Percentiles rank a stretch among this genome's conserved stretches.
Conservation (phyloP, 352 stramenopile species). For the Phytophthora agathidicida region DNA sequence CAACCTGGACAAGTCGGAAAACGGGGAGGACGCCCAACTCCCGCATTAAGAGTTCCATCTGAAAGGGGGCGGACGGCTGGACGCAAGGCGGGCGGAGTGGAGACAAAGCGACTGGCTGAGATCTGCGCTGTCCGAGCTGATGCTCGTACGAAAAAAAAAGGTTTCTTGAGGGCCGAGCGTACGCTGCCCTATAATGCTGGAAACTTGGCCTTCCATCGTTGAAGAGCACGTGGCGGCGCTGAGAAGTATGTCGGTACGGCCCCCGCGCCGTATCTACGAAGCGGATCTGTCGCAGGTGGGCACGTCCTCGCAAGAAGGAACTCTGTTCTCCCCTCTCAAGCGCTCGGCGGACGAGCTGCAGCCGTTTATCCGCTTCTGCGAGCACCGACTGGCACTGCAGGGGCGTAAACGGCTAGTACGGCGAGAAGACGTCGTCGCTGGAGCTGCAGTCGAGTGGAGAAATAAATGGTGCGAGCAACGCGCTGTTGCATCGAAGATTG, state of each 20-base stretch:
- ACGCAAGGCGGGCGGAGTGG: slow-evolving; percentile 90
- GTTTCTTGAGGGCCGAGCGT: slow-evolving; percentile 89
- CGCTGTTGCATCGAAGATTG: slow-evolving; percentile 87
- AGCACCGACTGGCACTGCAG: slow-evolving; percentile 76
- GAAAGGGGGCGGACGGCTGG: slow-evolving; percentile 82
- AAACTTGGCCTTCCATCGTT: slow-evolving; percentile 89
- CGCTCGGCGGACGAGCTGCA: slow-evolving; percentile 75
- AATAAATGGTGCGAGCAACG: slow-evolving; percentile 75
- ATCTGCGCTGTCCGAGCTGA: slow-evolving; percentile 83
- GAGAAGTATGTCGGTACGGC: slow-evolving; percentile 83
- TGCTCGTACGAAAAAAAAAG: slow-evolving; percentile 87
- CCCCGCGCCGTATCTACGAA: slow-evolving; percentile 88
- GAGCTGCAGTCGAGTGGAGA: slow-evolving; percentile 67
- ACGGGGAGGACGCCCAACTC: slow-evolving; percentile 87
- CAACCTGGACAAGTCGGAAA: slow-evolving; percentile 86
- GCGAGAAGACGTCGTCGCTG: slow-evolving; percentile 40
- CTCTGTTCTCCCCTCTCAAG: too few species aligned
- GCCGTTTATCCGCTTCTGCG: slow-evolving; percentile 86
- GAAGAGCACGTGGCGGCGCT: slow-evolving; percentile 85
- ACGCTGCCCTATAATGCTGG: slow-evolving; percentile 89
- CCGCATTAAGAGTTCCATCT: slow-evolving; percentile 91
- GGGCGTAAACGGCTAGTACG: slow-evolving; percentile 49
- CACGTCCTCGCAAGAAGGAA: slow-evolving; percentile 82
- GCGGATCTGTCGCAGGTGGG: slow-evolving; percentile 81
- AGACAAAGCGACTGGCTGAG: slow-evolving; percentile 77